Evolutionary conservation across 495 filamentous ascomycete genomes (phyloP), one percentile per base, ranked within the genome.

Genomic region (Barbatosphaeria neglecta): DNA sequence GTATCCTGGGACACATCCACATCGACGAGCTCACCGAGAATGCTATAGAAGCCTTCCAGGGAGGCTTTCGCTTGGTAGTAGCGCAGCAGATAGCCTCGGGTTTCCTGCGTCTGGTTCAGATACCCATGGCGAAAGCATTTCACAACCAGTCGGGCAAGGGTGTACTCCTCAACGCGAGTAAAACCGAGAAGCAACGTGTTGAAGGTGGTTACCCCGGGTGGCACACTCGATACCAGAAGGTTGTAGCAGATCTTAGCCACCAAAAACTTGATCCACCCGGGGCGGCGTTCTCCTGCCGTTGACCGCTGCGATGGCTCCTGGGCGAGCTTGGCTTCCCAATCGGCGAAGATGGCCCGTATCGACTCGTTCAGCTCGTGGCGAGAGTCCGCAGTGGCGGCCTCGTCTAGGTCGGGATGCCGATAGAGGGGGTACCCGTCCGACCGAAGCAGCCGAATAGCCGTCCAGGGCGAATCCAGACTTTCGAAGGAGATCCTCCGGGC

Each of bases 211-310:
- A 82, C 67, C 43, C 70, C 72, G 2, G 83, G 83, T 5, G 80
- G 72, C 4, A 73, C 59, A 4, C 62, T 49, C 4, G 70, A 76
- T 3, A 74, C 61, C 11, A 86, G 67, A 3, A 90, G 60, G 58
- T 83, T 82, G 54, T 80, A 81, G 60, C 78, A 84, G 22, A 89
- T 72, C 52, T 77, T 80, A 3, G 68, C 71, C 8, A 82, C 57
- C 23, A 66, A 54, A 18, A 65, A 56, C 19, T 58, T 56, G 22
- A 48, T 38, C 20, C 40, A 23, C 11, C 20, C 10, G 20, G 39
- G 31, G 31, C 31, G 31, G 13, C 6, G 13, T n/a, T 35, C 16
- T 4, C 13, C 11, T 35, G 31, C 1, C 5, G 22, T 20, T 19
- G 18, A 41, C 17, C 11, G 17, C 22, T 2, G 38, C 7, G 16